phyloP scores from a whole-genome alignment of 225 moss, liverwort and hornwort species.

The Polytrichum commune region DNA sequence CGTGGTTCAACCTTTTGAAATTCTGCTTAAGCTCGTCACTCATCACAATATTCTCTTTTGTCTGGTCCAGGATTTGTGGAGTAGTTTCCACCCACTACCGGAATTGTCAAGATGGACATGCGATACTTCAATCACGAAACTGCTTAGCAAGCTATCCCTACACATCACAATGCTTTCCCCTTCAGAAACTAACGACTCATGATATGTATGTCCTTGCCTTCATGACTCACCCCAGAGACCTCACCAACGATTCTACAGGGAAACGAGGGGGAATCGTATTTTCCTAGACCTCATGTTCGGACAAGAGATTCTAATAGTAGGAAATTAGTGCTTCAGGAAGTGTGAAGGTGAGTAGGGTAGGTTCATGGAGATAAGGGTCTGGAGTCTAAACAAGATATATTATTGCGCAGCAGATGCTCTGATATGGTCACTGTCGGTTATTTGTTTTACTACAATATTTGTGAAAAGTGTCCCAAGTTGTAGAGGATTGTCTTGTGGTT shows the following conservation, averaged over 20 bases:
- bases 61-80: conserved; percentile 7
- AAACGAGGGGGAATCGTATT: too few species aligned
- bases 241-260: conserved; percentile 1
- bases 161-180: background rate
- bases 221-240: background rate
- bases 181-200: background rate
- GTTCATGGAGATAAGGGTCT: too few species aligned
- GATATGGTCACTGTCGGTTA: too few species aligned
- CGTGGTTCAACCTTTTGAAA: background rate
- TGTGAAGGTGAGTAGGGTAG: too few species aligned
- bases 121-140: background rate
- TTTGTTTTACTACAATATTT: too few species aligned
- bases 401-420: too few species aligned
- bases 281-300: too few species aligned
- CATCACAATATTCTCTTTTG: background rate
- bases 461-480: background rate
- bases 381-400: too few species aligned
- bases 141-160: background rate
- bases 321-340: too few species aligned
- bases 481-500: too few species aligned
- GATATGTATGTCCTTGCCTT: background rate
- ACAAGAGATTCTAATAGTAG: too few species aligned
- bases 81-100: background rate
- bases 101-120: background rate
- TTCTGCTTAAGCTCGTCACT: background rate